Conservation (phyloP, 2,329 filamentous ascomycete genomes). For the Neofusicoccum cordaticola region DNA sequence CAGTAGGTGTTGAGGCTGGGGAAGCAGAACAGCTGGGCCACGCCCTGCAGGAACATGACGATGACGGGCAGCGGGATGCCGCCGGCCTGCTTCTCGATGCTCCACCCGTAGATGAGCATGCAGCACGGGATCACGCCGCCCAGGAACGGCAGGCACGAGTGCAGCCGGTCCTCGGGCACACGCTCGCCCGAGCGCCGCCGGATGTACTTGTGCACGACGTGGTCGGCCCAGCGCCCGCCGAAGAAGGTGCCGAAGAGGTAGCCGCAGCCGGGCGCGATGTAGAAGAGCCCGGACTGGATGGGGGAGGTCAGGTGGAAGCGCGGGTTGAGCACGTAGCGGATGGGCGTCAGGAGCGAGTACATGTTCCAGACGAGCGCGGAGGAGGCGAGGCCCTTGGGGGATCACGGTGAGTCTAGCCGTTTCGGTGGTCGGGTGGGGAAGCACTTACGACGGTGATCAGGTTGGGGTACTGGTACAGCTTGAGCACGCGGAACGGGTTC, state of each 20-base stretch:
- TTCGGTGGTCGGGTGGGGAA: not conserved
- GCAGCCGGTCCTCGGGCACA: conserved; percentile 66
- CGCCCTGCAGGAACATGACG: conserved; percentile 70
- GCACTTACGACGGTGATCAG: conserved; percentile 49
- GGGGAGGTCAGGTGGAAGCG: conserved; percentile 67
- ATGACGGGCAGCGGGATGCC: conserved; percentile 64
- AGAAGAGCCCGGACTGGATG: conserved; percentile 68
- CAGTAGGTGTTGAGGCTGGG: conserved; percentile 77
- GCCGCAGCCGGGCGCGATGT: conserved; percentile 68
- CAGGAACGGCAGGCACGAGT: conserved; percentile 53
- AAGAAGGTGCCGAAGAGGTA: conserved; percentile 68
- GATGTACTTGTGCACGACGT: conserved; percentile 64
- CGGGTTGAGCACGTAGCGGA: conserved; percentile 71
- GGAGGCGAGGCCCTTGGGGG: conserved; percentile 51
- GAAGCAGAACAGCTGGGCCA: conserved; percentile 73
- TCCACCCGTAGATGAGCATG: conserved; percentile 69
- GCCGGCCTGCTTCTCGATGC: conserved; percentile 53
- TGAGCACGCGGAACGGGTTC: conserved; percentile 63
- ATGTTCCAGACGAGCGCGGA: conserved; percentile 72
- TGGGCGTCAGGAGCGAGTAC: conserved; percentile 66
- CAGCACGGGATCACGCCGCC: conserved; percentile 58
- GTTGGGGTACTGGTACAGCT: conserved; percentile 67
- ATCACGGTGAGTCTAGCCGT: too few species aligned
- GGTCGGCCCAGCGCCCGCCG: conserved; percentile 70
- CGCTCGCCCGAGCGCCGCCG: conserved; percentile 55